A percentile compares a stretch with the other conserved stretches of the same genome.
phyloP scores from a whole-genome alignment of 2,329 filamentous ascomycete genomes.

The Rhynchosporium agropyri region DNA sequence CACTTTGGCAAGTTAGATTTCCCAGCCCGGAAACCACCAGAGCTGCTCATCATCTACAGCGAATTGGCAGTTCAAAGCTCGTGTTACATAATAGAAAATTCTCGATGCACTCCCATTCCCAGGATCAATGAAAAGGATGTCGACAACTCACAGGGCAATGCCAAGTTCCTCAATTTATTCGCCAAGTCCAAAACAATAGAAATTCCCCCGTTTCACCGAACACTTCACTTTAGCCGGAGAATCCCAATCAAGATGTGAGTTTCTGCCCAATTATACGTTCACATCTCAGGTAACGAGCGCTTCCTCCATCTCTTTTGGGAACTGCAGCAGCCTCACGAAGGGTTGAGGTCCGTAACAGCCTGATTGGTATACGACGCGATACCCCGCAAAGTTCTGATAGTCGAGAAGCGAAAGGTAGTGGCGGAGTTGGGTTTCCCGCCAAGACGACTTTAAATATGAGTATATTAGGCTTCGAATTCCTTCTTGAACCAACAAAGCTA shows the following conservation, averaged over 20 bases:
- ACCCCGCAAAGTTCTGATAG: neutral
- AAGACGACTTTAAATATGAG: neutral
- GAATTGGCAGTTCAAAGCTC: too few relatives aligned
- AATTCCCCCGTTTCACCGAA: neutral
- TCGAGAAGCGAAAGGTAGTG: too few relatives aligned
- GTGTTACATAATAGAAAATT: too few relatives aligned
- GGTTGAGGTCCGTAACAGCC: neutral
- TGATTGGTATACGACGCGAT: constrained; percentile 10
- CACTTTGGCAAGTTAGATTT: too few relatives aligned
- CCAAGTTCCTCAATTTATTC: neutral
- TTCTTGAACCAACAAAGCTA: neutral
- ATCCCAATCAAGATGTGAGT: neutral
- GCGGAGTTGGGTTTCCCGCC: neutral
- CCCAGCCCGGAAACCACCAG: too few relatives aligned
- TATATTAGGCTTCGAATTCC: neutral
- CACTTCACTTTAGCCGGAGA: neutral
- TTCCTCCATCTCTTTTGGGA: neutral
- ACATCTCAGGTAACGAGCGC: neutral
- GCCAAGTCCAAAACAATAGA: neutral
- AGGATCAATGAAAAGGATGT: too few relatives aligned
- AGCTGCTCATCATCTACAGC: too few relatives aligned
- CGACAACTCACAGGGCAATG: neutral
- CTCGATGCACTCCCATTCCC: too few relatives aligned
- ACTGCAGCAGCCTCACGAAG: neutral
- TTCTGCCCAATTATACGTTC: neutral